Percentiles rank a stretch among this genome's conserved stretches.
Evolutionary conservation across 148 eudicot genomes (phyloP).

Genomic region (Bassia scoparia): DNA sequence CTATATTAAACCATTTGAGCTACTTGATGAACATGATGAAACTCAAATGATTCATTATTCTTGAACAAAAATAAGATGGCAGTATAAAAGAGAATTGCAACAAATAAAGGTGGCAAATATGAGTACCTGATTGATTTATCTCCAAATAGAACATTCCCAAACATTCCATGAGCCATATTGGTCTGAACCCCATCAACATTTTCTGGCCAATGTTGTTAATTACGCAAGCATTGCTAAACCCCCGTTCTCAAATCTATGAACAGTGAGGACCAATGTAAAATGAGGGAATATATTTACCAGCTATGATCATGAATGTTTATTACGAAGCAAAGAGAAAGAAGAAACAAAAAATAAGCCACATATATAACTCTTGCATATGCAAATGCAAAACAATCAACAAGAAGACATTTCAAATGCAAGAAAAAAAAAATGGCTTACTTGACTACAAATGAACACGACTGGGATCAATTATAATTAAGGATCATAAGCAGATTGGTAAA

Average conservation of each 20-base stretch:
- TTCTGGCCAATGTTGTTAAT: background rate
- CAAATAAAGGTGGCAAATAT: background rate
- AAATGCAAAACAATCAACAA: background rate
- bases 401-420: background rate
- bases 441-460: too few relatives aligned
- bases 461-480: background rate
- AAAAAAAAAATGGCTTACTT: too few relatives aligned
- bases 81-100: background rate
- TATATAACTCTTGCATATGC: background rate
- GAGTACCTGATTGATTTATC: constrained; percentile 8
- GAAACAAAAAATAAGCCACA: background rate
- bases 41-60: background rate
- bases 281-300: background rate
- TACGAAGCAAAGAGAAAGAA: background rate
- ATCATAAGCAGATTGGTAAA: background rate
- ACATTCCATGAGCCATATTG: background rate
- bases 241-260: constrained; percentile 4
- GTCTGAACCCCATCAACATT: background rate
- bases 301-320: background rate
- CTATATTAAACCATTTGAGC: background rate
- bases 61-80: background rate
- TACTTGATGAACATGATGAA: background rate
- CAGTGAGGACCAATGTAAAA: background rate
- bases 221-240: background rate
- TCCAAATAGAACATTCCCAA: background rate